These are phyloP conservation scores for Leccinum disarticulatum DNA, from an alignment of 768 basidiomycete species.

Conservation along the genomic window DNA sequence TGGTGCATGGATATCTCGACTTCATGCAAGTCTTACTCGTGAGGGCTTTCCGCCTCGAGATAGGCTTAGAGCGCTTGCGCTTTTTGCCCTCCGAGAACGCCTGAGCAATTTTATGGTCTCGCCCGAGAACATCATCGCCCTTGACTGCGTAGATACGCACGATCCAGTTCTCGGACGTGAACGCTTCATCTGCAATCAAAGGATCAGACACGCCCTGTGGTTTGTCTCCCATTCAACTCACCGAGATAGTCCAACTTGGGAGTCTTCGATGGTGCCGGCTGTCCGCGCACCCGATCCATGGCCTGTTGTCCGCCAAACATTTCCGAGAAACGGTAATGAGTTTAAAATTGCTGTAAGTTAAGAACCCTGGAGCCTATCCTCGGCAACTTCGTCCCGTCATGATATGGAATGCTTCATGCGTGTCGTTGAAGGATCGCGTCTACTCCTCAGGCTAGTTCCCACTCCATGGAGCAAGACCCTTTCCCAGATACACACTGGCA, in stretches of 20 bases:
- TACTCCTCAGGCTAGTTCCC: too few relatives aligned
- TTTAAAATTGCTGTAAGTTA: too few relatives aligned
- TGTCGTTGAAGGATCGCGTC: too few relatives aligned
- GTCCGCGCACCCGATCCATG: constrained; percentile 86
- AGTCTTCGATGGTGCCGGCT: constrained; percentile 71
- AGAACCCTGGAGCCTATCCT: too few relatives aligned
- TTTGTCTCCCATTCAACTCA: constrained; percentile 35
- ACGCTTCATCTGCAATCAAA: constrained; percentile 76
- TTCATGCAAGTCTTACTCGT: too few relatives aligned
- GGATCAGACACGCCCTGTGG: neutral
- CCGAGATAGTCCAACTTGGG: constrained; percentile 88
- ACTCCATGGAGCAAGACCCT: too few relatives aligned
- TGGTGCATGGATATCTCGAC: too few relatives aligned
- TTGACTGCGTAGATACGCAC: constrained; percentile 96
- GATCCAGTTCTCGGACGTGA: constrained; percentile 99
- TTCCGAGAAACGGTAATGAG: constrained; percentile 85
- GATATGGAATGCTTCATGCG: too few relatives aligned
- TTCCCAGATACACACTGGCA: too few relatives aligned
- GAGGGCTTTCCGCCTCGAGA: constrained; percentile 53
- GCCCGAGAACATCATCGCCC: constrained; percentile 88
- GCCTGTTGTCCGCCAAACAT: constrained; percentile 77
- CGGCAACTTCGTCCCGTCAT: too few relatives aligned
- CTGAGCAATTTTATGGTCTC: constrained; percentile 86
- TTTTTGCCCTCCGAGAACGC: constrained; percentile 88
- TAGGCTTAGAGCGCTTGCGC: constrained; percentile 77